Base-by-base conservation (phyloP, 2,329 filamentous ascomycete species). In the Claviceps citrina region DNA sequence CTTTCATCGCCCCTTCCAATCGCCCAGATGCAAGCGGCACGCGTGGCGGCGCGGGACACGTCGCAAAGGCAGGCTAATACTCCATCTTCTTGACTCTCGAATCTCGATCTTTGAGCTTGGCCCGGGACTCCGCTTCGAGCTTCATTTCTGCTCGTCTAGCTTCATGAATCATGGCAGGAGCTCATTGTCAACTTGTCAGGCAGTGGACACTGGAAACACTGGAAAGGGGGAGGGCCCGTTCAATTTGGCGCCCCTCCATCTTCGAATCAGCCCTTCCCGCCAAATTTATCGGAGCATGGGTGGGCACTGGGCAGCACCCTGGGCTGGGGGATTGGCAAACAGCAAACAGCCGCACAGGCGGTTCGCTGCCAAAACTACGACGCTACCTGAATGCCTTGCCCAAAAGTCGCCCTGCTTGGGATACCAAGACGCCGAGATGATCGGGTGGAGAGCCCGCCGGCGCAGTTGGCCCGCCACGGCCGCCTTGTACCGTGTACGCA, bases 361-460 rank as follows among this genome's bases (percentile, higher is more conserved):
- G 25, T 39, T 19, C 18, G 5, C 36, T 26, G 22, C n/a, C 37
- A 9, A 39, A 15, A 25, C 15, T 16, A 31, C 36, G n/a, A 31
- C n/a, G 28, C 28, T 31, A 22, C 28, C 26, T 20, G 25, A 20
- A 9, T 24, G 26, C 18, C 18, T 30, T 46, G 65, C 47, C 56
- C n/a, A n/a, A n/a, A n/a, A n/a, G n/a, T n/a, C n/a, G n/a, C n/a
- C n/a, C n/a, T n/a, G n/a, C n/a, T n/a, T n/a, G n/a, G n/a, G n/a
- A n/a, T n/a, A n/a, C n/a, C n/a, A n/a, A n/a, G n/a, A n/a, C n/a
- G n/a, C n/a, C n/a, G n/a, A n/a, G n/a, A n/a, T n/a, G n/a, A n/a
- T n/a, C n/a, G 26, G 7, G 22, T 20, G 38, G 12, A 19, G 13
- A 34, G 31, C n/a, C 28, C 13, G 24, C 12, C 16, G 27, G 39